Conservation (phyloP, 352 stramenopile species). For the Phytophthora fragariae region DNA sequence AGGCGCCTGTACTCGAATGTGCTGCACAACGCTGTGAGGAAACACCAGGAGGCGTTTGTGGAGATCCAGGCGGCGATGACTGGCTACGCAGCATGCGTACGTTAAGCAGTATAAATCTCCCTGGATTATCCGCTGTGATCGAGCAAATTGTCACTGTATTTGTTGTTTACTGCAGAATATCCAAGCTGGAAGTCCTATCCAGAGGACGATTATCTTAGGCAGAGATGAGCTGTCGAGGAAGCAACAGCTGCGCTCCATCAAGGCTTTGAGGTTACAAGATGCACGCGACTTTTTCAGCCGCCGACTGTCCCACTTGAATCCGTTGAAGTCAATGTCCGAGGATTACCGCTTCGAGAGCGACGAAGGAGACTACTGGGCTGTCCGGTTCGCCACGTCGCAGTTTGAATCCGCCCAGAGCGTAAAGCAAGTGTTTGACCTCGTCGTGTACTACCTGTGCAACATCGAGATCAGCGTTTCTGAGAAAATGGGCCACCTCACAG, state of each 20-base stretch:
- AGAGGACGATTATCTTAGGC: conserved; percentile 31
- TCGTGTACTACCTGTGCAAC: conserved; percentile 47
- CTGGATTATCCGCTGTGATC: background rate
- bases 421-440: conserved; percentile 46
- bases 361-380: conserved; percentile 37
- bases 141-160: background rate
- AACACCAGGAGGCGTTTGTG: conserved; percentile 40
- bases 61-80: conserved; percentile 41
- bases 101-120: background rate
- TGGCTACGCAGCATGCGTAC: conserved; percentile 38
- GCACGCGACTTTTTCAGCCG: conserved; percentile 26
- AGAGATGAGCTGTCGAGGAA: conserved; percentile 26
- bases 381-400: conserved; percentile 37
- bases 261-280: conserved; percentile 32
- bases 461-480: conserved; percentile 52
- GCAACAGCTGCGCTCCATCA: conserved; percentile 22
- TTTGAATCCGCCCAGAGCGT: conserved; percentile 36
- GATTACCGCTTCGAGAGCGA: conserved; percentile 43
- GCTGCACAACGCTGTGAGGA: conserved; percentile 35
- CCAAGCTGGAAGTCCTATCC: conserved; percentile 40
- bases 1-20: conserved; percentile 32
- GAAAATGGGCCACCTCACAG: conserved; percentile 42
- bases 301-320: conserved; percentile 30
- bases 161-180: conserved; percentile 31
- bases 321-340: conserved; percentile 37